phyloP scores from a whole-genome alignment of 2,329 filamentous ascomycete genomes.

The Exophiala xenobiotica region DNA sequence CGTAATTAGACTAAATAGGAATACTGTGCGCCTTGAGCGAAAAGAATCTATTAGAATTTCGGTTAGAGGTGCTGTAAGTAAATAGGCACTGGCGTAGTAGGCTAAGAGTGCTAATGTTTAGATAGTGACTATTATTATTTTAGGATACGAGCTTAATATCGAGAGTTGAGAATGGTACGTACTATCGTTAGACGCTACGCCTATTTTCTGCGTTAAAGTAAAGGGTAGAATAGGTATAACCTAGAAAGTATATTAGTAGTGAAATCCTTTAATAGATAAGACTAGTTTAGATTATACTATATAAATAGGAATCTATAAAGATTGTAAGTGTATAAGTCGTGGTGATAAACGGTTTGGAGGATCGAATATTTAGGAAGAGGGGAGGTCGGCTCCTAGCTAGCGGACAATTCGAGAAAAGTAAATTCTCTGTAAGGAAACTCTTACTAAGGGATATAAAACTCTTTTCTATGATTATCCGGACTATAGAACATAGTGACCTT shows the following conservation, averaged over 20 bases:
- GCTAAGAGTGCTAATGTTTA: slow-evolving; percentile 4
- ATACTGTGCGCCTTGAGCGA: not conserved
- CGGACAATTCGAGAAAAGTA: too few species aligned
- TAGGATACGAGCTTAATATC: not conserved
- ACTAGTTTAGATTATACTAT: not conserved
- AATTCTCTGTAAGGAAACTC: too few species aligned
- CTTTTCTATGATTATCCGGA: too few species aligned
- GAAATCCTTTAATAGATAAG: too few species aligned
- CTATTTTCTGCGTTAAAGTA: not conserved
- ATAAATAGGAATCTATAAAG: slow-evolving; percentile 7
- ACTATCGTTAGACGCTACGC: not conserved
- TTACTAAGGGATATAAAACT: too few species aligned
- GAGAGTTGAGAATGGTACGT: not conserved
- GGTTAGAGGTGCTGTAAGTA: not conserved
- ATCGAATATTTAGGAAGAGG: not conserved
- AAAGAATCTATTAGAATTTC: not conserved
- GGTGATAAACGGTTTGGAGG: slow-evolving; percentile 4
- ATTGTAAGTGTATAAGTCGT: slow-evolving; percentile 1
- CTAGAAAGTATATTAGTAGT: not conserved
- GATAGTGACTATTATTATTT: not conserved
- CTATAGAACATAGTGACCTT: too few species aligned
- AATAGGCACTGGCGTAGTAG: slow-evolving; percentile 2
- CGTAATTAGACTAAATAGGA: not conserved
- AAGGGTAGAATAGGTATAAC: slow-evolving; percentile 4
- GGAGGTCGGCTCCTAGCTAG: too few species aligned